Evolutionary conservation across 1,284 basidiomycete species (phyloP).

Genomic region (Ustilago sp.): DNA sequence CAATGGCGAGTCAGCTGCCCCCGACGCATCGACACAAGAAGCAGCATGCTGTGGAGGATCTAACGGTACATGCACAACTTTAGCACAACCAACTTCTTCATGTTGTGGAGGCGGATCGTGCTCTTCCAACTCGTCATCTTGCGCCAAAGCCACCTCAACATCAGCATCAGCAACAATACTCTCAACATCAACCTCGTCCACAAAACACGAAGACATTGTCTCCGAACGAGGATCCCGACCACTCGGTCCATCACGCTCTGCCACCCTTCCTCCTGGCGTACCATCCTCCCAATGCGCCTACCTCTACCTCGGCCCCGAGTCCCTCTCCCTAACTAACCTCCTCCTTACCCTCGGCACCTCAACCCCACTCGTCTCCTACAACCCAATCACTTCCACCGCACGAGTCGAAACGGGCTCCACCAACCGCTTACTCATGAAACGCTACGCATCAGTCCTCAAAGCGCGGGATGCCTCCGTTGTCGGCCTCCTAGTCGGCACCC

Average conservation of each 20-base stretch:
- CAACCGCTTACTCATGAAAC: constrained; percentile 89
- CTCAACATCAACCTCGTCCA: constrained; percentile 27
- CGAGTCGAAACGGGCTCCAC: constrained; percentile 74
- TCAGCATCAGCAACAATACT: constrained; percentile 54
- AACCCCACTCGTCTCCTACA: constrained; percentile 77
- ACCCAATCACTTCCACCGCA: constrained; percentile 74
- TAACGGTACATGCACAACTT: background rate
- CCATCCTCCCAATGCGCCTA: constrained; percentile 70
- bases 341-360: constrained; percentile 71
- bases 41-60: constrained; percentile 5
- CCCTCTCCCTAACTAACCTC: constrained; percentile 84
- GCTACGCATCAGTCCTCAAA: constrained; percentile 87
- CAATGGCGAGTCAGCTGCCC: constrained; percentile 18
- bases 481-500: constrained; percentile 92
- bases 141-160: constrained; percentile 23
- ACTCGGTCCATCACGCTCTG: constrained; percentile 42
- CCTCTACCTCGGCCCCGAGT: constrained; percentile 87
- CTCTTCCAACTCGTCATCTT: constrained; percentile 12
- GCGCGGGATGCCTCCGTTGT: constrained; percentile 93
- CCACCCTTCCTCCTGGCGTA: constrained; percentile 23
- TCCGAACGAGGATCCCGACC: constrained; percentile 53
- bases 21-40: background rate
- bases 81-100: background rate
- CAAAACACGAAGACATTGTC: constrained; percentile 48
- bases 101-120: constrained; percentile 15